Base-by-base conservation (phyloP, 2,329 filamentous ascomycete genomes). In the Dactylellina cionopaga region DNA sequence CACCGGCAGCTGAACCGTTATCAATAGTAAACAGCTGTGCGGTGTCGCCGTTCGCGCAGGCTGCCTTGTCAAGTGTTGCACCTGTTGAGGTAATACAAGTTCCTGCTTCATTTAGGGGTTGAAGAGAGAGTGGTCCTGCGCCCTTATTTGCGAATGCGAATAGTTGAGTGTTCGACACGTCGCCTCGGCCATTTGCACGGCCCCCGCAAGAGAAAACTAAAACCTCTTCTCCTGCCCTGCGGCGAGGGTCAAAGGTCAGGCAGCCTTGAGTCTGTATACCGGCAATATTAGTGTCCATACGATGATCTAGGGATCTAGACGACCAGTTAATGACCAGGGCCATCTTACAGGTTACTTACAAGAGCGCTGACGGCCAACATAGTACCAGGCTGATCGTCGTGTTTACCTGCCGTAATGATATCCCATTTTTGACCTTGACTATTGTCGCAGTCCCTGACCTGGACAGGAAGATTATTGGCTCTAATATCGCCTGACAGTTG, bases 171-270 rank as follows among this genome's bases (percentile, higher is more conserved):
- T 81, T 79, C 3, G 84, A 83, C 1, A 85, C 83, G 2, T 77
- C 74, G 6, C 85, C 85, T 11, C 79, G 79, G 44, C 85, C 85
- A 70, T 85, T 85, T 13, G 85, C 85, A 31, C 85, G 81, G 10
- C 85, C 85, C 51, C 85, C 85, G 74, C 86, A 88, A 9, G 85
- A 86, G 75, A 87, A 88, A 17, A 88, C 80, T 24, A 84, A 74
- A 5, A 86, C 84, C n/a, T n/a, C n/a, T 74, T 85, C 84, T 75
- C 84, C 83, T 7, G 84, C 85, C 0, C 80, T 78, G 19, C 84
- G 81, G 46, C 85, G 81, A 4, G 82, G 81, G 75, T 88, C 85
- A 72, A 86, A 85, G 79, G 86, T 87, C 75, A 86, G 79, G 76
- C 86, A 88, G 43, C 85, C 85, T 77, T 86, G 83, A 0, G 86